Base-by-base conservation (phyloP, 108 stramenopile genomes). In the Skeletonema tropicum region DNA sequence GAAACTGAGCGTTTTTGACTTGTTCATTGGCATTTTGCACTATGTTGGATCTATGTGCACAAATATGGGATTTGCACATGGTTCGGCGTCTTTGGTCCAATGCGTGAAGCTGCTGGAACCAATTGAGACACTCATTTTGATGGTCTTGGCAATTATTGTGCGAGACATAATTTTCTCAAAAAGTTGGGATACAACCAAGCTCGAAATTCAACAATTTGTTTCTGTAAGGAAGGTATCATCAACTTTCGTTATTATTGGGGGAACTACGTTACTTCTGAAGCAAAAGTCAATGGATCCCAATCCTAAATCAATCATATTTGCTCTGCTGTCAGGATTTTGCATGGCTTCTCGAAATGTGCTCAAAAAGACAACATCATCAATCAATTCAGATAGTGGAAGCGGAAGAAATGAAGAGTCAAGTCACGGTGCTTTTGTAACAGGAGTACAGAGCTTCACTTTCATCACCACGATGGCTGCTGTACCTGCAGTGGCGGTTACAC, bases 21-120 rank as follows among this genome's bases (percentile, higher is more conserved):
- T 70, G 13, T 49, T 73, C 17, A 63, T 85, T 11, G 71, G 68
- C 5, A 13, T 64, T 0, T 59, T 88, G 14, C 88, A 88, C 60
- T 70, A 41, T 10, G 5, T 82, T 15, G 88, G 88, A 41, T 66
- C 45, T 9, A 17, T 88, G 23, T 75, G 49, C 19, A 88, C 88
- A 30, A 88, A 88, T 55, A 25, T 82, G 61, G 83, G 85, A 17
- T 86, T 82, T 41, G 70, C 64, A 35, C 82, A 82, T 52, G 88
- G 88, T 0, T 82, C 80, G 23, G 88, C 88, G 11, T 71, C 64
- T 30, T 11, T 86, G 17, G 83, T 88, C 4, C 88, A 88, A 79
- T 64, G 79, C 21, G 57, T 88, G 11, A 88, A 88, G 52, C 52
- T 88, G 2, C 55, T 88, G 52, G 88, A 88, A 67, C 88, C 88